Evolutionary conservation across 2,329 filamentous ascomycete species (phyloP).

Genomic region (Colletotrichum tanaceti): DNA sequence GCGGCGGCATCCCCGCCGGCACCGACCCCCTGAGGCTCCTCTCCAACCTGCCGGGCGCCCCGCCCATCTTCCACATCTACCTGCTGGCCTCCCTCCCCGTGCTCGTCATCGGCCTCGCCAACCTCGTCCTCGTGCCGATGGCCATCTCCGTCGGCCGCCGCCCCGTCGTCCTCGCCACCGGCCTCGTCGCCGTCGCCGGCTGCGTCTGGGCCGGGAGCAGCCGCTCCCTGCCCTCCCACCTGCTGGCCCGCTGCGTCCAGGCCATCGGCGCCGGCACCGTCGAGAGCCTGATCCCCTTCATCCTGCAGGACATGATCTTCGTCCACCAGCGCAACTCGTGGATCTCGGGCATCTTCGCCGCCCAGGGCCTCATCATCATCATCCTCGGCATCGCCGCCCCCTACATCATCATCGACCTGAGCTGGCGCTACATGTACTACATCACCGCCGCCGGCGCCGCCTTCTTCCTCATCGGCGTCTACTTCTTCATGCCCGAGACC

Average conservation of each 20-base stretch:
- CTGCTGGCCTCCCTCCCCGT: conserved; percentile 51
- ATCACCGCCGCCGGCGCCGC: conserved; percentile 46
- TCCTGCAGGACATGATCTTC: conserved; percentile 53
- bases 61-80: conserved; percentile 46
- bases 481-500: conserved; percentile 51
- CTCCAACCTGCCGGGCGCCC: conserved; percentile 43
- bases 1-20: conserved; percentile 42
- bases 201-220: conserved; percentile 51
- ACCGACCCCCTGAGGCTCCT: conserved; percentile 40
- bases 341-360: conserved; percentile 47
- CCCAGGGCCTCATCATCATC: conserved; percentile 47
- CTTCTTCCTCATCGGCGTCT: conserved; percentile 46
- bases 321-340: conserved; percentile 52
- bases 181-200: conserved; percentile 48
- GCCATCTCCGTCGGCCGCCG: conserved; percentile 51
- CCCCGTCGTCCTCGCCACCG: conserved; percentile 49
- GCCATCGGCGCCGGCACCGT: conserved; percentile 51
- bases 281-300: conserved; percentile 51
- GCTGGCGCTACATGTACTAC: conserved; percentile 52
- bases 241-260: conserved; percentile 49
- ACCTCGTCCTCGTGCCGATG: conserved; percentile 50
- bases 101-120: conserved; percentile 49
- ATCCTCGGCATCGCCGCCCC: conserved; percentile 46
- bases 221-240: conserved; percentile 45
- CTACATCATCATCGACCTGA: conserved; percentile 46